Evolutionary conservation across 495 filamentous ascomycete species (phyloP), one percentile per base, ranked within the genome.

Genomic region (Letharia lupina): DNA sequence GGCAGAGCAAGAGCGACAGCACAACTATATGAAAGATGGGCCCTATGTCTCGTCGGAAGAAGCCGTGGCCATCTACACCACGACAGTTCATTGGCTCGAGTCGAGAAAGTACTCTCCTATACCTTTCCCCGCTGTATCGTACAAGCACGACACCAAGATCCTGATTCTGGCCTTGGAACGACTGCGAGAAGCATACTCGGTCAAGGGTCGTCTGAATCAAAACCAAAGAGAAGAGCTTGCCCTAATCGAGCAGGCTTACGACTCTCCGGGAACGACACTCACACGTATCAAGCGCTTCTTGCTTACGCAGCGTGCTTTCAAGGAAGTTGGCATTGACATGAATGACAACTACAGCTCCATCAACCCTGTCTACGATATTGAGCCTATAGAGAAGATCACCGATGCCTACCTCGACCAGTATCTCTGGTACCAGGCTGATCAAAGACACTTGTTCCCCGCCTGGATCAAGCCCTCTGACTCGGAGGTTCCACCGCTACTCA

Each of bases 401-500:
- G 95, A 99, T 80, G 95, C 95, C 7, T 99, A 99, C 70, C 84
- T 99, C 52, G 95, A 99, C 73, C 94, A 97, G 72, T 99, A 99
- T 73, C 85, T 99, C 33, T 98, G 95, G 95, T 99, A 98, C 74
- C 94, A 98, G 74, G 95, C 95, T 39, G 95, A 99, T 73, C 94
- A 98, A 76, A 90, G 94, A 47, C 93, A 98, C 74, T 85, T 99
- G 35, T 99, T 99, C 82, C 95, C 95, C 2, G 88, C 91, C 28
- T 99, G 95, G 95, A 96, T 99, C 79, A 99, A 99, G 78, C 95
- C 95, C 11, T 97, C 93, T 4, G 95, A 99, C 75, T 97, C 95
- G 0, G 95, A 99, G 76, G 95, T 99, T 0, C 94, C 95, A n/a
- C 95, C 95, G 13, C 77, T 99, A 40, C 82, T 99, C 45, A 91